Conservation (phyloP, 768 basidiomycete genomes). For the Tephrocybe sp. region DNA sequence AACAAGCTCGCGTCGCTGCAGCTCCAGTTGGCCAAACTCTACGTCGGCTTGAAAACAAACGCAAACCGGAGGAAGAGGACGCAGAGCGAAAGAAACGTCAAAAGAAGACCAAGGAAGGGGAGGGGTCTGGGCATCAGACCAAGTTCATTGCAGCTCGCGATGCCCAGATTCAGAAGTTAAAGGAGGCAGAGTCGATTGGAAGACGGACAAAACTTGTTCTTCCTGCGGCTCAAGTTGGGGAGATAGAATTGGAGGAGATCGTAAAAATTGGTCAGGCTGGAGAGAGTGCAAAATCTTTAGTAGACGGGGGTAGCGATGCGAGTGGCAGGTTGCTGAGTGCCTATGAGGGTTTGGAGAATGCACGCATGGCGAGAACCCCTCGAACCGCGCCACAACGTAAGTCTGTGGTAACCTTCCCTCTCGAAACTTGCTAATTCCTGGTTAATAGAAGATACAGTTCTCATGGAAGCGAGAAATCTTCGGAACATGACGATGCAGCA, state of each 20-base stretch:
- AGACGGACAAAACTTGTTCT: slow-evolving; percentile 80
- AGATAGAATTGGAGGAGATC: slow-evolving; percentile 93
- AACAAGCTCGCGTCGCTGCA: slow-evolving; percentile 80
- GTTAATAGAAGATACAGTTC: slow-evolving; percentile 83
- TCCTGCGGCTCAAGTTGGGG: slow-evolving; percentile 90
- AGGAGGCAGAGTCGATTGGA: slow-evolving; percentile 95
- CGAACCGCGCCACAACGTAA: slow-evolving; percentile 89
- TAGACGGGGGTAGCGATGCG: slow-evolving; percentile 78
- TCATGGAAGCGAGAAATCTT: slow-evolving; percentile 93
- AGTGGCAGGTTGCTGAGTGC: slow-evolving; percentile 87
- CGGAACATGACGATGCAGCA: slow-evolving; percentile 91
- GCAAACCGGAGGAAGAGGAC: slow-evolving; percentile 91
- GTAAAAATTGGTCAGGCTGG: slow-evolving; percentile 96
- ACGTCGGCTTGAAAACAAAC: slow-evolving; percentile 92
- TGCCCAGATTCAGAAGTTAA: slow-evolving; percentile 95
- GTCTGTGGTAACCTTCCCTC: not conserved
- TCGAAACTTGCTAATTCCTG: not conserved
- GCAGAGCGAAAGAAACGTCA: slow-evolving; percentile 90
- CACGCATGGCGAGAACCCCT: slow-evolving; percentile 91
- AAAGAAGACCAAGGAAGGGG: slow-evolving; percentile 70
- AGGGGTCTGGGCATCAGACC: slow-evolving; percentile 65
- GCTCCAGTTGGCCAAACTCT: slow-evolving; percentile 91
- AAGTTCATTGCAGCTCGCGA: slow-evolving; percentile 97
- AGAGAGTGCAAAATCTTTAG: slow-evolving; percentile 84
- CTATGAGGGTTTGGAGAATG: slow-evolving; percentile 86